Evolutionary conservation across 169 alveolate species (phyloP).

Genomic region (Eimeria praecox): DNA sequence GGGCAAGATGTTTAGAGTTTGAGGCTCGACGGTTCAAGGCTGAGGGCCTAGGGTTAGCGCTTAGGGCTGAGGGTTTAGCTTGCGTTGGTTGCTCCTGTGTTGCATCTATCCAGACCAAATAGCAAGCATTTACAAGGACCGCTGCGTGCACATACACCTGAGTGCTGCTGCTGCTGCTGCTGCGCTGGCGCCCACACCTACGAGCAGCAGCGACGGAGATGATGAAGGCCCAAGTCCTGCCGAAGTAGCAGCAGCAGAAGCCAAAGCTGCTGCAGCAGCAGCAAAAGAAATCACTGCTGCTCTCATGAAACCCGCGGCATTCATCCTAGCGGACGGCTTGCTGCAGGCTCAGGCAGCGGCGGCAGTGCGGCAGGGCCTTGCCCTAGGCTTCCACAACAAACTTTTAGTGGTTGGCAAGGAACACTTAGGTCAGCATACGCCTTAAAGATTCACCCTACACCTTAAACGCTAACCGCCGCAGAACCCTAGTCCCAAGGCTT

Average conservation of each 20-base stretch:
- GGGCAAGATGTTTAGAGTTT: background rate
- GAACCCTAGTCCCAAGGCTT: background rate
- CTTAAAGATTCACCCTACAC: background rate
- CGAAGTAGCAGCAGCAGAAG: conserved; percentile 31
- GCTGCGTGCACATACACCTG: conserved; percentile 27
- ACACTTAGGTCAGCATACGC: background rate
- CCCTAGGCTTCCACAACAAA: conserved; percentile 22
- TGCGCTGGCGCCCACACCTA: conserved; percentile 40
- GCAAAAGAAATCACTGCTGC: conserved; percentile 50
- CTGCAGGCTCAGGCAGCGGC: conserved; percentile 17
- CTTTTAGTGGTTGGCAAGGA: background rate
- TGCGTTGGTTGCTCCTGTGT: background rate
- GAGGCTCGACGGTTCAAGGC: background rate
- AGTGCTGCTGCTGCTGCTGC: conserved; percentile 74
- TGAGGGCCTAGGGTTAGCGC: background rate
- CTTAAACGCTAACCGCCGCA: background rate
- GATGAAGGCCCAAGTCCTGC: conserved; percentile 51
- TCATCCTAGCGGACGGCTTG: conserved; percentile 50
- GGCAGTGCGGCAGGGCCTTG: conserved; percentile 49
- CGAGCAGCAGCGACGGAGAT: conserved; percentile 24
- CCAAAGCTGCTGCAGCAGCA: conserved; percentile 55
- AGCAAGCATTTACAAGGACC: conserved; percentile 33
- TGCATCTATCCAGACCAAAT: conserved; percentile 11
- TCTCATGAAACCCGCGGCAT: conserved; percentile 37
- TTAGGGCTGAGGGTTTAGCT: background rate